Percentiles rank a stretch among this genome's conserved stretches.
phyloP scores from a whole-genome alignment of 2,329 filamentous ascomycete species.

The Pseudogymnoascus sp. region DNA sequence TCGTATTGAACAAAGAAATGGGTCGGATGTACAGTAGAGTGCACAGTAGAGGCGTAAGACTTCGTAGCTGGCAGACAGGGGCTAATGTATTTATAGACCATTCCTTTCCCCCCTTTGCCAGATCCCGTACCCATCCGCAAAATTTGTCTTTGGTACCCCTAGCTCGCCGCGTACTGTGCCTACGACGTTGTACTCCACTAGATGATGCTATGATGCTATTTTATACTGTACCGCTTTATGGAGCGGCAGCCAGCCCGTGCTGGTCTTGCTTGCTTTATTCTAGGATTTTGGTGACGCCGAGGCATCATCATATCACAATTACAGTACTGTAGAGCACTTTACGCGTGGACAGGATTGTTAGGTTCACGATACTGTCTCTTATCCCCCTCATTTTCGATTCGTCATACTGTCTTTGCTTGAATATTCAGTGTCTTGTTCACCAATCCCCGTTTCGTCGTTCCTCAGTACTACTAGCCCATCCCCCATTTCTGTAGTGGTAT shows the following conservation, averaged over 20 bases:
- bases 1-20: slow-evolving; percentile 5
- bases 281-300: not conserved
- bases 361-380: not conserved
- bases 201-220: not conserved
- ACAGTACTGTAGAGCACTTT: not conserved
- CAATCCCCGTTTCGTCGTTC: not conserved
- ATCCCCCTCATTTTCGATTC: not conserved
- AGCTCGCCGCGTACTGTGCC: not conserved
- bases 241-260: not conserved
- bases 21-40: not conserved
- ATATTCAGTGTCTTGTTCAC: not conserved
- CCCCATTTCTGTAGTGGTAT: not conserved
- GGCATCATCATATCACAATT: not conserved
- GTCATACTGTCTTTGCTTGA: not conserved
- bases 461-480: not conserved
- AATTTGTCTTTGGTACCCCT: not conserved
- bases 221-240: not conserved
- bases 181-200: not conserved
- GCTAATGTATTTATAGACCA: not conserved
- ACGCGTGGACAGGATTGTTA: not conserved
- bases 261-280: not conserved
- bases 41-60: not conserved
- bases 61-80: slow-evolving; percentile 4
- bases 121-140: not conserved
- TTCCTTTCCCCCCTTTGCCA: not conserved